Base-by-base conservation (phyloP, 139 green algal genomes). In the Bryopsis sp. region DNA sequence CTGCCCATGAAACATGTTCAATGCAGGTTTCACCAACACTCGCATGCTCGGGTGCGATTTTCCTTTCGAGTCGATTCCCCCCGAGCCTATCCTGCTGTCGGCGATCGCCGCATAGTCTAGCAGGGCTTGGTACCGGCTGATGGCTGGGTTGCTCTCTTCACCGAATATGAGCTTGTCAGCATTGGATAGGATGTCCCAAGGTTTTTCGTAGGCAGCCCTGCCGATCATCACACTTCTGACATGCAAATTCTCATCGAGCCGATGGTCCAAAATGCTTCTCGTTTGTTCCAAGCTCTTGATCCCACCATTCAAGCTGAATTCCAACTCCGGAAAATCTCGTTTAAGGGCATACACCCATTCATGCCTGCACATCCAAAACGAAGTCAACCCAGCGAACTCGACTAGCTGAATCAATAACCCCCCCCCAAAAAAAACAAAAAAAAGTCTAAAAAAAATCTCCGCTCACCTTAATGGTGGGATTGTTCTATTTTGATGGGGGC, bases 221-320 rank as follows among this genome's bases (percentile, higher is more conserved):
- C 93, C 88, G 43, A 94, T 81, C 93, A 98, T 98, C 24, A 97
- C 91, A 0, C 93, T 92, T 39, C 88, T 64, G 1, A 96, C 48
- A 6, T 50, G 39, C 32, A n/a, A 39, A 24, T 34, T 28, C 50
- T 28, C 50, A 33, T 34, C 19, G 36, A 46, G 39, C 28, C n/a
- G 37, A 47, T 75, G 33, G 19, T 67, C 39, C 26, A 76, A 48
- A 24, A 75, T 39, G 5, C 36, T 67, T 8, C 43, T 24, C 34
- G 54, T 58, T 8, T 69, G 35, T 29, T 81, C 54, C 34, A 38
- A 67, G 54, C 29, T 68, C 2, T 74, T 63, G 24, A 86, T 63
- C 33, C 78, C 82, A 36, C 79, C 75, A 47, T 86, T 82, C 1
- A 90, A 71, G 22, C 66, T 71, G 50, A 85, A 84, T 28, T 76